These are phyloP conservation scores for Saturnispora zaruensis DNA, from an alignment of 805 yeast species.

Conservation along the genomic window DNA sequence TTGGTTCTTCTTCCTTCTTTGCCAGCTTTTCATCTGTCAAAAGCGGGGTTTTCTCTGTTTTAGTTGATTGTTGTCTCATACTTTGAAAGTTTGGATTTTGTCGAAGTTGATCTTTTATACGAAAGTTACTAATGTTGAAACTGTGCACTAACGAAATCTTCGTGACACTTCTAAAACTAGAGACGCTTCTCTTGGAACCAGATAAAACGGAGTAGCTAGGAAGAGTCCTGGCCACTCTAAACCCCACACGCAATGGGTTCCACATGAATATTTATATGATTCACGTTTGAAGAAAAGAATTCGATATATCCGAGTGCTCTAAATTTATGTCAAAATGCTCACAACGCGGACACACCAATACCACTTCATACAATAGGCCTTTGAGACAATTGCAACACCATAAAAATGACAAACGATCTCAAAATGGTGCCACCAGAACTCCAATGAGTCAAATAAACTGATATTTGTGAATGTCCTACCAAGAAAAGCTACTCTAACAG, in stretches of 20 bases:
- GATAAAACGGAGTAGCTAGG: background rate
- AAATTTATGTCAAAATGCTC: background rate
- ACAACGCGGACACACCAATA: background rate
- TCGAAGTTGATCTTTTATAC: background rate
- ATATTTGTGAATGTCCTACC: too few relatives aligned
- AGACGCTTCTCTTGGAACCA: background rate
- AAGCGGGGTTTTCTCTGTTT: background rate
- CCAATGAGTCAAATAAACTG: too few relatives aligned
- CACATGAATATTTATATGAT: constrained; percentile 4
- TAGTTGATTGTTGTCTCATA: constrained; percentile 5
- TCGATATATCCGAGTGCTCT: constrained; percentile 9
- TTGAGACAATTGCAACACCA: background rate
- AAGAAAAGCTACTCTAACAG: too few relatives aligned
- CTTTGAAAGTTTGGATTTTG: background rate
- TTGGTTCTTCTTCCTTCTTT: background rate
- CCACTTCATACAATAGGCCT: background rate
- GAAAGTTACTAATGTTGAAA: constrained; percentile 1
- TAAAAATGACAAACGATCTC: too few relatives aligned
- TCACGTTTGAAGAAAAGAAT: background rate
- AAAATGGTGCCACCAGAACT: background rate
- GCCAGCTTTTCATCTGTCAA: background rate
- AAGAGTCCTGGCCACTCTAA: background rate
- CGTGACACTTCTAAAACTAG: background rate
- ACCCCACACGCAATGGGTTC: constrained; percentile 1
- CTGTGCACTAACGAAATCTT: background rate